Evolutionary conservation across 2,329 filamentous ascomycete species (phyloP).

Genomic region (Verticillium tricorpus): DNA sequence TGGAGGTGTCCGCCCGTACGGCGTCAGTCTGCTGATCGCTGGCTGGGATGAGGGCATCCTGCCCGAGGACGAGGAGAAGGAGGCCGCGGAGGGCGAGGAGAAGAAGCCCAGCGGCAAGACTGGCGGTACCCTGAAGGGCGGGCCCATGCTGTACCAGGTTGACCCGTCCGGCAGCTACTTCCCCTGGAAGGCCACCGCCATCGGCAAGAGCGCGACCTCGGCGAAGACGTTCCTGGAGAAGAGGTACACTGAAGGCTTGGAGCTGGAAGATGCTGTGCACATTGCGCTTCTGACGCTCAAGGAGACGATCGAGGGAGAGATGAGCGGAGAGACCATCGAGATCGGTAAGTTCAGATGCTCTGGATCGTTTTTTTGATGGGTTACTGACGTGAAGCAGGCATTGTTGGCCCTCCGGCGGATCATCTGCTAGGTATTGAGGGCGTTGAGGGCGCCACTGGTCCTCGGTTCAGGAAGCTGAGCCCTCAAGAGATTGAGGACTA

Average conservation of each 20-base stretch:
- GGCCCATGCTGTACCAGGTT: slow-evolving; percentile 96
- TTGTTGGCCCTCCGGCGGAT: slow-evolving; percentile 90
- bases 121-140: slow-evolving; percentile 90
- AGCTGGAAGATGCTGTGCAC: slow-evolving; percentile 97
- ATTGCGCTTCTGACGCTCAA: slow-evolving; percentile 96
- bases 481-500: slow-evolving; percentile 99
- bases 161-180: slow-evolving; percentile 99
- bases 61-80: slow-evolving; percentile 66
- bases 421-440: slow-evolving; percentile 89
- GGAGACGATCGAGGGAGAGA: slow-evolving; percentile 98
- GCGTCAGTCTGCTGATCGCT: slow-evolving; percentile 90
- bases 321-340: slow-evolving; percentile 98
- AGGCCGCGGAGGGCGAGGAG: slow-evolving; percentile 54
- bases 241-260: slow-evolving; percentile 93
- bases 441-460: slow-evolving; percentile 77
- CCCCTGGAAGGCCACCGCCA: slow-evolving; percentile 98
- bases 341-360: slow-evolving; percentile 63
- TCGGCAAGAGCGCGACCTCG: slow-evolving; percentile 96
- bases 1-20: slow-evolving; percentile 93
- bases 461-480: slow-evolving; percentile 88
- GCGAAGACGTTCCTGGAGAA: slow-evolving; percentile 99
- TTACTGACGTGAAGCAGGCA: slow-evolving; percentile 52
- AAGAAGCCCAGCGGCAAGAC: slow-evolving; percentile 80
- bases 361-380: not conserved
- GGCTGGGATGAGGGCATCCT: slow-evolving; percentile 97